These are phyloP conservation scores for Rutstroemia sydowiana DNA, from an alignment of 2,329 filamentous ascomycete species.

Conservation along the genomic window DNA sequence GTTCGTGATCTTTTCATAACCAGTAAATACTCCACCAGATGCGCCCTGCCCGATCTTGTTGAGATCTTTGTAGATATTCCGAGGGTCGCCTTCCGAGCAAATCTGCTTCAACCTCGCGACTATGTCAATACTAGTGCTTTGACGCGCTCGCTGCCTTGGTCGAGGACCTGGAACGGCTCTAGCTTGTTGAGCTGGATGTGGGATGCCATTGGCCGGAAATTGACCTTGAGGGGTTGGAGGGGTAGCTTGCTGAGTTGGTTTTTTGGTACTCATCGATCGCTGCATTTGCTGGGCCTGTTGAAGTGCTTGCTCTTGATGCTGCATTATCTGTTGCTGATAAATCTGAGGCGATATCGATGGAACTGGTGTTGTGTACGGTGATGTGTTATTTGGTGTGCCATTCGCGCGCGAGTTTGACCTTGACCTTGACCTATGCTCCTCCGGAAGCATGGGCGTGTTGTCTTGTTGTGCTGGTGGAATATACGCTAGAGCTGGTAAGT, in stretches of 20 bases:
- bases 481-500: conserved; percentile 35
- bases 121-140: conserved; percentile 77
- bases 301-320: conserved; percentile 82
- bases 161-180: conserved; percentile 48
- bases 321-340: conserved; percentile 57
- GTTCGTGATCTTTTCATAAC: conserved; percentile 76
- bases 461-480: conserved; percentile 23
- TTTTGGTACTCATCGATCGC: conserved; percentile 26
- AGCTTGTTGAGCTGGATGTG: conserved; percentile 30
- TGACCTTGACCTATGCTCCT: conserved; percentile 61
- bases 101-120: conserved; percentile 78
- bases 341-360: conserved; percentile 28
- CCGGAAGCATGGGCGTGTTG: conserved; percentile 46
- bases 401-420: conserved; percentile 61
- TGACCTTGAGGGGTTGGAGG: conserved; percentile 48
- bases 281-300: conserved; percentile 34
- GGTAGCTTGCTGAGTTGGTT: conserved; percentile 38
- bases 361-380: conserved; percentile 26
- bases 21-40: conserved; percentile 90
- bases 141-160: conserved; percentile 69
- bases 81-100: conserved; percentile 83
- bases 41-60: conserved; percentile 97
- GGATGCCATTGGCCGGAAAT: conserved; percentile 31
- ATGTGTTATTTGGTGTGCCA: conserved; percentile 45
- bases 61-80: conserved; percentile 76